phyloP scores from a whole-genome alignment of 345 rosid genomes.

The Brassica juncea region DNA sequence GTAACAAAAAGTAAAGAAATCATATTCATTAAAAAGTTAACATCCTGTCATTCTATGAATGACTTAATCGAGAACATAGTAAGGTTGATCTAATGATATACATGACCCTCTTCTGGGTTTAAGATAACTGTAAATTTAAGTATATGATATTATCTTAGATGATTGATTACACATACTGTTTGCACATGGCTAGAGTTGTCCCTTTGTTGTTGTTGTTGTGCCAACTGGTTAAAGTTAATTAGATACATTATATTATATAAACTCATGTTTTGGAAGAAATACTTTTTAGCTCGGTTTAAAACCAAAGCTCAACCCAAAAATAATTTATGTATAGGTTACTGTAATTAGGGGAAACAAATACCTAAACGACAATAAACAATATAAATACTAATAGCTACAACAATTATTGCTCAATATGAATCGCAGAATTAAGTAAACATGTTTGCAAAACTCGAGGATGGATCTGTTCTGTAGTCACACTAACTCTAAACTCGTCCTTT shows the following conservation, averaged over 20 bases:
- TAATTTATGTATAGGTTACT: background rate
- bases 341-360: conserved; percentile 1
- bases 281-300: background rate
- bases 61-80: background rate
- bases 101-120: background rate
- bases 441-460: conserved; percentile 32
- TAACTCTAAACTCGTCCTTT: conserved; percentile 56
- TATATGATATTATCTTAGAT: background rate
- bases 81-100: conserved; percentile 10
- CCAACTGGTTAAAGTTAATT: conserved; percentile 26
- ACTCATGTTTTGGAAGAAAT: background rate
- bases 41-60: conserved; percentile 16
- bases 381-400: conserved; percentile 16
- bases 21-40: background rate
- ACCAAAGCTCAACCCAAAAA: background rate
- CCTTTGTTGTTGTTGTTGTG: conserved; percentile 1
- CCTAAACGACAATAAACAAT: conserved; percentile 26
- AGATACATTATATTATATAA: background rate
- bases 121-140: background rate
- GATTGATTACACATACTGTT: conserved; percentile 12
- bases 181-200: conserved; percentile 38
- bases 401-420: conserved; percentile 24
- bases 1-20: background rate
- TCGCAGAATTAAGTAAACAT: background rate
- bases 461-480: conserved; percentile 32